A percentile compares a stretch with the other conserved stretches of the same genome.
phyloP scores from a whole-genome alignment of 1,284 basidiomycete species.

The Stygiomarasmius scandens region DNA sequence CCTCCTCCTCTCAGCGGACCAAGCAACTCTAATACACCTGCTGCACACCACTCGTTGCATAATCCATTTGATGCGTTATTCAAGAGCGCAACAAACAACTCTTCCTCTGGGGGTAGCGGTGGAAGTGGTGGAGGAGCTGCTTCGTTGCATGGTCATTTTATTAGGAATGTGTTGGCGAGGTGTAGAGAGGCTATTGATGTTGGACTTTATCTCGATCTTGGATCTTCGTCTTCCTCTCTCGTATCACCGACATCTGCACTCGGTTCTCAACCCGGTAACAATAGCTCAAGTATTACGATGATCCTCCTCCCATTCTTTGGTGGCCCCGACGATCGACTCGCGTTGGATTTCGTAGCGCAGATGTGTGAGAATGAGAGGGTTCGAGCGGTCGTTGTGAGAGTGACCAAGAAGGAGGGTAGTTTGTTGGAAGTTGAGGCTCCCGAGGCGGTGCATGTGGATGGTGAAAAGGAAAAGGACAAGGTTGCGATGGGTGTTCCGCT shows the following conservation, averaged over 20 bases:
- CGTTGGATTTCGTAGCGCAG: constrained; percentile 82
- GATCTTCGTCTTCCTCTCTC: constrained; percentile 10
- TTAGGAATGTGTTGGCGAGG: constrained; percentile 80
- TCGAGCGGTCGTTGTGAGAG: constrained; percentile 72
- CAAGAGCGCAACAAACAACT: constrained; percentile 32
- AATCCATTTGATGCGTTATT: constrained; percentile 73
- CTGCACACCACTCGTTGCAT: constrained; percentile 9
- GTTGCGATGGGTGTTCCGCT: too few relatives aligned
- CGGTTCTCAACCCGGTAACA: too few relatives aligned
- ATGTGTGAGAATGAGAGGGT: constrained; percentile 70
- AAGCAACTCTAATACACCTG: constrained; percentile 23
- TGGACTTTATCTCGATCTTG: constrained; percentile 57
- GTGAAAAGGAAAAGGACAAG: background rate
- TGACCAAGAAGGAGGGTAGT: constrained; percentile 45
- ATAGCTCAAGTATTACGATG: too few relatives aligned
- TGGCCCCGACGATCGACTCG: constrained; percentile 90
- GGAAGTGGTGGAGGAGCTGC: constrained; percentile 37
- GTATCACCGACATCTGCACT: too few relatives aligned
- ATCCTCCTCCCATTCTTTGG: constrained; percentile 92
- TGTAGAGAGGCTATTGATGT: constrained; percentile 68
- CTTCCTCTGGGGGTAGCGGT: constrained; percentile 32
- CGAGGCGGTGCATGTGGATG: constrained; percentile 26
- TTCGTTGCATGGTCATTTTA: constrained; percentile 75
- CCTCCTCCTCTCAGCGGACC: too few relatives aligned
- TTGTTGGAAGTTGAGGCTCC: background rate